Percentiles rank a stretch among this genome's conserved stretches.
Evolutionary conservation across 805 yeast genomes (phyloP).

Genomic region (Wickerhamomyces rabaulensis): DNA sequence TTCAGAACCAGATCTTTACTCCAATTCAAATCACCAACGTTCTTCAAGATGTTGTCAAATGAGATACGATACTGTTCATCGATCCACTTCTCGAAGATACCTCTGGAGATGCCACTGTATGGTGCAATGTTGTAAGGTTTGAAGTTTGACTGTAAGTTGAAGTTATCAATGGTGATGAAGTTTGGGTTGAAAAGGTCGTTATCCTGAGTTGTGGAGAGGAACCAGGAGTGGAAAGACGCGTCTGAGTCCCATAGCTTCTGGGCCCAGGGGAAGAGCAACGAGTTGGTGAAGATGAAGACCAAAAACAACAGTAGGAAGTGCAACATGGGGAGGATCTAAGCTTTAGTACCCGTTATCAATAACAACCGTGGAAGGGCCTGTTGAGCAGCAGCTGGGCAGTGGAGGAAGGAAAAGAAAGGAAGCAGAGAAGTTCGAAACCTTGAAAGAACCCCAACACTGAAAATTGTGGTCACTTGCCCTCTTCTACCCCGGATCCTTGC

Average conservation of each 20-base stretch:
- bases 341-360: too few species aligned
- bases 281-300: background rate
- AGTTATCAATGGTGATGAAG: constrained; percentile 15
- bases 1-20: constrained; percentile 21
- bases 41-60: constrained; percentile 37
- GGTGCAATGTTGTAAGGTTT: constrained; percentile 16
- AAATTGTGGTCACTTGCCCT: too few species aligned
- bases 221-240: background rate
- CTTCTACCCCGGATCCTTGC: too few species aligned
- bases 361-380: background rate
- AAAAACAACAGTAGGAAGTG: background rate
- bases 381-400: too few species aligned
- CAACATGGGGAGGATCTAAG: background rate
- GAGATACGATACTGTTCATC: constrained; percentile 34
- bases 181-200: background rate
- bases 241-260: background rate
- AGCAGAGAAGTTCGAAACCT: too few species aligned
- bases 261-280: background rate
- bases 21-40: constrained; percentile 40
- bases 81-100: constrained; percentile 41
- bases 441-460: too few species aligned
- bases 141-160: constrained; percentile 19
- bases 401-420: too few species aligned
- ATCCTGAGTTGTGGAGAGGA: background rate
- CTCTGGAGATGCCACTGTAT: constrained; percentile 16